Conservation (phyloP, 345 rosid species). For the Boechera divaricarpa region DNA sequence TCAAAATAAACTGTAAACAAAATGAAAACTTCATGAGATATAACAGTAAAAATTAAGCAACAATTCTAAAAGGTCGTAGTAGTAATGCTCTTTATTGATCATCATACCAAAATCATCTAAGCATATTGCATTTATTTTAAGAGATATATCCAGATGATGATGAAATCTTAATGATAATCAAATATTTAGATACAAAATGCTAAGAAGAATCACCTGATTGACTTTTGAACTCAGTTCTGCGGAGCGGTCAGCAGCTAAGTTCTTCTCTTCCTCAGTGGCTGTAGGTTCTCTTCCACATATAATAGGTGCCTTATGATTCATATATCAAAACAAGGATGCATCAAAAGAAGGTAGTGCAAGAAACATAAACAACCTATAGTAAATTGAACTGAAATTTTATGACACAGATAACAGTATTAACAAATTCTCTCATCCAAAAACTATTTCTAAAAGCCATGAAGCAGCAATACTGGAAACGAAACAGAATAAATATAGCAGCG, state of each 20-base stretch:
- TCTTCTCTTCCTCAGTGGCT: conserved; percentile 83
- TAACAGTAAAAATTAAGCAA: conserved; percentile 15
- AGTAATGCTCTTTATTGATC: conserved; percentile 24
- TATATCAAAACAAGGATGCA: conserved; percentile 28
- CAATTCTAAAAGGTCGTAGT: neutral
- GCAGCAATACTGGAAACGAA: conserved; percentile 25
- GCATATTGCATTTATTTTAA: neutral
- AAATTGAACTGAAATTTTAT: conserved; percentile 6
- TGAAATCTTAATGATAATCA: conserved; percentile 4
- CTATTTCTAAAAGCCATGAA: conserved; percentile 7
- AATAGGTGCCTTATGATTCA: conserved; percentile 71
- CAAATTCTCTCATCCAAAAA: conserved; percentile 24
- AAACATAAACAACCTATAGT: conserved; percentile 23
- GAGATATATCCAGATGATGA: conserved; percentile 8
- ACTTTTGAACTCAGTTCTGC: conserved; percentile 91
- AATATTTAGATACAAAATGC: conserved; percentile 23
- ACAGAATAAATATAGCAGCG: conserved; percentile 11
- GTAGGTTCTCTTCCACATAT: conserved; percentile 98
- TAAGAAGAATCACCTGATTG: conserved; percentile 73
- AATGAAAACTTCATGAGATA: conserved; percentile 24
- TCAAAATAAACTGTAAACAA: conserved; percentile 85
- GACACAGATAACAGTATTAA: conserved; percentile 24
- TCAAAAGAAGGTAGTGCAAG: conserved; percentile 28
- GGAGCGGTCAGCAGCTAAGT: conserved; percentile 80
- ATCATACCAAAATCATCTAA: conserved; percentile 31